phyloP scores from a whole-genome alignment of 2,329 filamentous ascomycete species.

The Trichoderma polysporum region DNA sequence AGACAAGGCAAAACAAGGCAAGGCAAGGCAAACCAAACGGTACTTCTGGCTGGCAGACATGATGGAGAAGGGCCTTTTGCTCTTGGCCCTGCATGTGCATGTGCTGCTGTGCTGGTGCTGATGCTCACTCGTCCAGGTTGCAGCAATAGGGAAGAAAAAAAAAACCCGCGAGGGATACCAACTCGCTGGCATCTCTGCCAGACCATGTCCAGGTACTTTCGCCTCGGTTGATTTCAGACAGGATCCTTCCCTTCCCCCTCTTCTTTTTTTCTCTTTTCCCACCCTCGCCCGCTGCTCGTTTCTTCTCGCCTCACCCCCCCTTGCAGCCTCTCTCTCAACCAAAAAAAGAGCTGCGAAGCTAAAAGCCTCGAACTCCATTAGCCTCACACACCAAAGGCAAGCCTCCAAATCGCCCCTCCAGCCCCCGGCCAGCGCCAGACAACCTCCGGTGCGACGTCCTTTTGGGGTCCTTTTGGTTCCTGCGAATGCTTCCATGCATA shows the following conservation, averaged over 20 bases:
- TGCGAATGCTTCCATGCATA: conserved; percentile 22
- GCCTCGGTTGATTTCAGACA: not conserved
- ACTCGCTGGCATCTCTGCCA: not conserved
- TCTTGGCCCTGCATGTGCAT: not conserved
- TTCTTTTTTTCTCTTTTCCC: not conserved
- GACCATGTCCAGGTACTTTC: not conserved
- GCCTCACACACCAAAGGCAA: conserved; percentile 19
- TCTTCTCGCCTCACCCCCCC: conserved; percentile 12
- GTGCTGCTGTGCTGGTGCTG: not conserved
- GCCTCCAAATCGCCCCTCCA: conserved; percentile 15
- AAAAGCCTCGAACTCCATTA: conserved; percentile 21
- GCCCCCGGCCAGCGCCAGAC: conserved; percentile 11
- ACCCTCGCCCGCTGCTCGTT: not conserved
- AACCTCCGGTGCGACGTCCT: conserved; percentile 20
- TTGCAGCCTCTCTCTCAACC: not conserved
- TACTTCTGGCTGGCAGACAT: too few relatives aligned
- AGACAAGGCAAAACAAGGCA: not conserved
- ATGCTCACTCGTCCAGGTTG: too few relatives aligned
- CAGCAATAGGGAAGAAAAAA: too few relatives aligned
- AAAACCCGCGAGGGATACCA: not conserved
- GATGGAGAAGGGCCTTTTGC: not conserved
- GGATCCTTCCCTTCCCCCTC: conserved; percentile 3
- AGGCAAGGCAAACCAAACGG: not conserved
- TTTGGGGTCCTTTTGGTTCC: conserved; percentile 15
- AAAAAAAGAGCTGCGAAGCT: conserved; percentile 14